phyloP scores from a whole-genome alignment of 2,329 filamentous ascomycete species.

The Huntiella bhutanensis region DNA sequence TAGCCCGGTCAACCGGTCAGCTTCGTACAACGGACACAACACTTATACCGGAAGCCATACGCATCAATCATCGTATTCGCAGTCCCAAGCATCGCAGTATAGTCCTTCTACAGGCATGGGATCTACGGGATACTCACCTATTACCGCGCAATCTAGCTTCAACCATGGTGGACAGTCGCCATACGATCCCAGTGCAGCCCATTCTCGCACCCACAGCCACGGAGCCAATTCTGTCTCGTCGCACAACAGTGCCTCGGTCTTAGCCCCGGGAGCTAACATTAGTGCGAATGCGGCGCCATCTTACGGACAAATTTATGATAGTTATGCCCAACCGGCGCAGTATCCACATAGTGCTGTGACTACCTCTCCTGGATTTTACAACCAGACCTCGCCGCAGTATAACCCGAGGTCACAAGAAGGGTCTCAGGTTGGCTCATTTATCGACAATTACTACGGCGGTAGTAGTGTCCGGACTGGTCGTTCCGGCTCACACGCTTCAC shows the following conservation, averaged over 20 bases:
- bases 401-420: no score
- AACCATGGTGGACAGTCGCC: background rate
- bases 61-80: slow-evolving; percentile 8
- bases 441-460: slow-evolving; percentile 14
- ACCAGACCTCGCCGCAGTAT: background rate
- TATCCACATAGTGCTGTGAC: background rate
- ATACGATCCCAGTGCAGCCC: background rate
- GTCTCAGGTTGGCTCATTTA: no score
- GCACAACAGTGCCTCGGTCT: background rate
- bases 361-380: background rate
- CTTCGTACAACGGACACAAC: slow-evolving; percentile 30
- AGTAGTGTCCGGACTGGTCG: slow-evolving; percentile 25
- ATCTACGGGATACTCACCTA: slow-evolving; percentile 13
- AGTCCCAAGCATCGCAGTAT: slow-evolving; percentile 2
- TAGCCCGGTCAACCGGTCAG: slow-evolving; percentile 24
- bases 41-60: slow-evolving; percentile 22
- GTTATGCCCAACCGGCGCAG: background rate
- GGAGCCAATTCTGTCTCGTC: slow-evolving; percentile 1
- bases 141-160: slow-evolving; percentile 1
- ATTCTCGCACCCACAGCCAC: slow-evolving; percentile 5
- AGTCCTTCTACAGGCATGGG: slow-evolving; percentile 1
- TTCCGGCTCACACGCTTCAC: slow-evolving; percentile 32
- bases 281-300: background rate
- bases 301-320: slow-evolving; percentile 5
- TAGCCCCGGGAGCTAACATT: slow-evolving; percentile 1